Base-by-base conservation (phyloP, 768 basidiomycete genomes). In the Sarcodon aspratus region DNA sequence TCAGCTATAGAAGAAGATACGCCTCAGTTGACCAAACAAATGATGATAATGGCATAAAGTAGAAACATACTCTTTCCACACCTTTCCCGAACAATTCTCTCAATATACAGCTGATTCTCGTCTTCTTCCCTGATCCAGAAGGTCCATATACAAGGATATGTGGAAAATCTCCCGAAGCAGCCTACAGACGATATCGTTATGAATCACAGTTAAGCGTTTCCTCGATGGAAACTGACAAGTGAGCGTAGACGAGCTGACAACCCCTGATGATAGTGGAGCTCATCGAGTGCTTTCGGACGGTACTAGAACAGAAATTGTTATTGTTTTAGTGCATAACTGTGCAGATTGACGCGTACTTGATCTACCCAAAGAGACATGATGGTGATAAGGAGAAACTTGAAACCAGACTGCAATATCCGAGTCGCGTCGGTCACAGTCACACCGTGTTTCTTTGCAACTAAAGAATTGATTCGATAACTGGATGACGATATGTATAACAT, bases 61-160 rank as follows among this genome's bases (percentile, higher is more conserved):
- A 9, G 12, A 7, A 17, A 31, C 73, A 27, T 52, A 86, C 95
- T 74, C 94, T 97, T 64, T 98, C 95, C 1, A 85, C 91, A 1
- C 94, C 91, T 40, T 79, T 71, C 0, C 95, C 96, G 66, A 92
- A 99, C 45, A 98, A 64, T 57, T 96, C 83, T 54, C 84, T 72
- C 50, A 99, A 63, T 6, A 90, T 94, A 53, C 87, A 89, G 56
- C 84, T 83, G 57, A 98, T 92, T 35, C 95, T 75, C 40, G 95
- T 98, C 76, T 99, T 99, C 73, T 98, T 98, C 12, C 95, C 95
- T 11, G 95, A 92, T 17, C 95, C 95, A 4, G 89, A 89, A 8
- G 95, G 95, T 0, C 95, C 95, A 60, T 97, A 99, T 69, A 98
- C 95, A 1, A 99, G 78, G 70, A 96, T 82, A 62, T 99, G 95